phyloP scores from a whole-genome alignment of 2,329 filamentous ascomycete genomes.

The Acrocalymma vagum region DNA sequence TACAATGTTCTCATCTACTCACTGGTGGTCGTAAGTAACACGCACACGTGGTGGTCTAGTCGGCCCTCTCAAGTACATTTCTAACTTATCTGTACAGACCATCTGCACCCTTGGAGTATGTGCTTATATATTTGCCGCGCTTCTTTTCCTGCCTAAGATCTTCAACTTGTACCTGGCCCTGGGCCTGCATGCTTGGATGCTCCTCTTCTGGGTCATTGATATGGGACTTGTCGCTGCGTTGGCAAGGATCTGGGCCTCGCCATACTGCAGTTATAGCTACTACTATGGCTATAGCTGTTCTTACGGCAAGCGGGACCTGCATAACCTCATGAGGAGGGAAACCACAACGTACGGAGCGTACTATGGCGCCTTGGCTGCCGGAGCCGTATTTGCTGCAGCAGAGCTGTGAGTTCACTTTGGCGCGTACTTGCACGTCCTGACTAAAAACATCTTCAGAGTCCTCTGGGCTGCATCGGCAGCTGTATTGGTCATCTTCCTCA shows the following conservation, averaged over 20 bases:
- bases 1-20: constrained; percentile 51
- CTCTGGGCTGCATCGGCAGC: constrained; percentile 6
- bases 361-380: constrained; percentile 31
- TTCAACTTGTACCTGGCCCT: constrained; percentile 66
- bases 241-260: constrained; percentile 25
- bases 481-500: constrained; percentile 9
- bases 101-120: constrained; percentile 55
- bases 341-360: constrained; percentile 25
- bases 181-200: constrained; percentile 59
- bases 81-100: constrained; percentile 37
- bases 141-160: constrained; percentile 41
- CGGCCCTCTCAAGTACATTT: constrained; percentile 2
- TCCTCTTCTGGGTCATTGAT: constrained; percentile 61
- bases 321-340: constrained; percentile 14
- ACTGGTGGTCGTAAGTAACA: constrained; percentile 23
- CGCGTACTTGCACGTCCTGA: too few relatives aligned
- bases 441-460: constrained; percentile 7
- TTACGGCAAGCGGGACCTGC: constrained; percentile 14
- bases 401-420: constrained; percentile 42
- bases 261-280: constrained; percentile 15
- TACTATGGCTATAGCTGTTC: constrained; percentile 20
- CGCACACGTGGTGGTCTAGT: too few relatives aligned
- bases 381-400: constrained; percentile 33
- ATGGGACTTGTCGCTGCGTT: constrained; percentile 35
- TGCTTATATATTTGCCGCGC: constrained; percentile 17